Base-by-base conservation (phyloP, 2,329 filamentous ascomycete species). In the Dactylonectria macrodidyma region DNA sequence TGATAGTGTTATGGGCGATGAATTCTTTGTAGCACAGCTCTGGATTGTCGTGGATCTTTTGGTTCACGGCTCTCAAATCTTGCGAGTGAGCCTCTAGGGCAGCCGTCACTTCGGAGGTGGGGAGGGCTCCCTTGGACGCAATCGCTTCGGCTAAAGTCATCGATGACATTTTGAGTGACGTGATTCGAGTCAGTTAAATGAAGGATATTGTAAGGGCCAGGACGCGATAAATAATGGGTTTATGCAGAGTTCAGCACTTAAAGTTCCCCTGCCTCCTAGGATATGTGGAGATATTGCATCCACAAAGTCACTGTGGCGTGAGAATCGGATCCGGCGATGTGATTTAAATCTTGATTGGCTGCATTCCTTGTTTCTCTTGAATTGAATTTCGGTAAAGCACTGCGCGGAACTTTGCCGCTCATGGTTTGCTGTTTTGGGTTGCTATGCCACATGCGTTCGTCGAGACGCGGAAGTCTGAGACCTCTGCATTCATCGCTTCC, bases 11-110 rank as follows among this genome's bases (percentile, higher is more conserved):
- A 68, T 89, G 86, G 9, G 88, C 87, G 19, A 80, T 81, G 73
- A 83, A 77, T 69, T 89, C 87, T 59, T 87, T 74, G 72, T 84
- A 89, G 2, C 81, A 83, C 0, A 86, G 77, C 73, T 89, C 87
- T 0, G 87, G 87, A 63, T 88, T 81, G 11, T 73, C 68, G 66
- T 84, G 81, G 38, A 84, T 77, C 2, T 52, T 59, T 24, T 70
- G 67, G 65, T 75, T 78, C 8, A 34, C 50, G 2, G 30, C 26
- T 52, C 50, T 52, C 30, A 52, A 58, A 73, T 67, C 10, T 3
- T 56, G 38, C 9, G 60, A 48, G 19, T 48, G 34, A 16, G 22
- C 12, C 9, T 41, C 48, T 8, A 62, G 54, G 5, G 59, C 48
- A 12, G 34, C 19, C 2, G 46, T 38, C 46, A 60, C 57, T 5